A percentile compares a stretch with the other conserved stretches of the same genome.
These are phyloP conservation scores for Trypanosoma vivax DNA, from an alignment of 208 protist genomes.

Conservation along the genomic window DNA sequence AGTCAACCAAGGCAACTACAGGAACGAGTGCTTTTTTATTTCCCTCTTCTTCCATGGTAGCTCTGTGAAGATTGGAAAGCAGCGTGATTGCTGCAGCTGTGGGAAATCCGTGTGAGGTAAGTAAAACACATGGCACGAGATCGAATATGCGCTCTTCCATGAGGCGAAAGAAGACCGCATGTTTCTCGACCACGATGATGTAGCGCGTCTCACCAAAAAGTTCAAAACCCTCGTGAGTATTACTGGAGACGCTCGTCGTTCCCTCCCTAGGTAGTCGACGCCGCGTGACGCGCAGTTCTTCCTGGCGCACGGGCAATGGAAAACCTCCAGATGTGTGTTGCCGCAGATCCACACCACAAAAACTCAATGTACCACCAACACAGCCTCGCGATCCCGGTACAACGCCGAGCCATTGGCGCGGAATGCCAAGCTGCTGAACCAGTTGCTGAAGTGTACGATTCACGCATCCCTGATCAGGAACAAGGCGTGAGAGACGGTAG, in stretches of 20 bases:
- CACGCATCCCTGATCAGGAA: slow-evolving; percentile 44
- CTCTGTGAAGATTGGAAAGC: slow-evolving; percentile 44
- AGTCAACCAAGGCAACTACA: slow-evolving; percentile 70
- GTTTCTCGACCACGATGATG: slow-evolving; percentile 83
- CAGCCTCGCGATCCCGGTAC: slow-evolving; percentile 58
- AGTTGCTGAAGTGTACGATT: slow-evolving; percentile 44
- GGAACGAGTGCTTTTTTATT: slow-evolving; percentile 36
- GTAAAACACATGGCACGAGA: slow-evolving; percentile 58
- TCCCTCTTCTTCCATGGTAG: slow-evolving; percentile 8
- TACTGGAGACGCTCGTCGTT: neutral
- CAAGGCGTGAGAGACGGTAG: slow-evolving; percentile 59
- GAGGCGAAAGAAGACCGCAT: slow-evolving; percentile 68
- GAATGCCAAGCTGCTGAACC: slow-evolving; percentile 33
- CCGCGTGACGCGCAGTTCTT: slow-evolving; percentile 22
- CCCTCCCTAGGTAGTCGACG: neutral
- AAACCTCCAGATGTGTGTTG: slow-evolving; percentile 18
- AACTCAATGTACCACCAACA: slow-evolving; percentile 47
- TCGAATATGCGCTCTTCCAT: slow-evolving; percentile 49
- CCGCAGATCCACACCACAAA: slow-evolving; percentile 27
- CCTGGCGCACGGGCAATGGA: slow-evolving; percentile 20
- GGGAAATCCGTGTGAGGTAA: slow-evolving; percentile 77
- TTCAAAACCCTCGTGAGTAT: slow-evolving; percentile 15
- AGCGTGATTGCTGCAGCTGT: slow-evolving; percentile 58
- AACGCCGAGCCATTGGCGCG: slow-evolving; percentile 59
- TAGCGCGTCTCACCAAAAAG: slow-evolving; percentile 40